Evolutionary conservation across 1,284 basidiomycete species (phyloP), one percentile per base, ranked within the genome.

Genomic region (Austroboletus olivaceoglutinosus): DNA sequence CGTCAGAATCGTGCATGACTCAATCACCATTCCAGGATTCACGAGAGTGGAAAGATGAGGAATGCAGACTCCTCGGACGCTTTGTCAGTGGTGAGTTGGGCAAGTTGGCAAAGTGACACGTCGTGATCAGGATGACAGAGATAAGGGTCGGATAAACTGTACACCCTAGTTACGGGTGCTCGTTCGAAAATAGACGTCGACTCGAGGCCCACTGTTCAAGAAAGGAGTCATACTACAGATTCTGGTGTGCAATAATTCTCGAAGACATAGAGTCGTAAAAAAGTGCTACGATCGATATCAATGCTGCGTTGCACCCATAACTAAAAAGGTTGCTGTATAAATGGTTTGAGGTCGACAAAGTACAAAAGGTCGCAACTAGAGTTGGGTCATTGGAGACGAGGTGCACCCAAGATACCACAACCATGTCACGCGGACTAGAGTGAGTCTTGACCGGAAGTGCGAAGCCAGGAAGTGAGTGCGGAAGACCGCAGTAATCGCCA

Each of bases 1-100:
- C 87, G 64, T 89, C 87, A 29, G 77, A 82, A 67, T 77, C 76
- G 58, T 76, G 69, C 85, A 86, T 87, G 50, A 46, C 52, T 45
- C 45, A 19, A 36, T 39, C 42, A 11, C 42, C 19, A 34, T 22
- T n/a, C n/a, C n/a, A n/a, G n/a, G n/a, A n/a, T n/a, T n/a, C 15
- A 30, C 31, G 19, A 46, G 10, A 37, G 39, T 18, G 31, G 21
- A 40, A n/a, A 34, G 40, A n/a, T n/a, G n/a, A n/a, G n/a, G n/a
- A n/a, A n/a, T n/a, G n/a, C n/a, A n/a, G n/a, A 31, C 21, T 13
- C 29, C 12, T 33, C 31, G 12, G 31, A 25, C 10, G 7, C 25
- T 25, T 25, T 15, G 12, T 13, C 31, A 13, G 12, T 13, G 2
- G 45, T 22, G 51, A 21, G 21, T 15, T 31, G n/a, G 30, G 29